A percentile compares a stretch with the other conserved stretches of the same genome.
Conservation (phyloP, 2,329 filamentous ascomycete species). For the Aspergillus alliaceus region DNA sequence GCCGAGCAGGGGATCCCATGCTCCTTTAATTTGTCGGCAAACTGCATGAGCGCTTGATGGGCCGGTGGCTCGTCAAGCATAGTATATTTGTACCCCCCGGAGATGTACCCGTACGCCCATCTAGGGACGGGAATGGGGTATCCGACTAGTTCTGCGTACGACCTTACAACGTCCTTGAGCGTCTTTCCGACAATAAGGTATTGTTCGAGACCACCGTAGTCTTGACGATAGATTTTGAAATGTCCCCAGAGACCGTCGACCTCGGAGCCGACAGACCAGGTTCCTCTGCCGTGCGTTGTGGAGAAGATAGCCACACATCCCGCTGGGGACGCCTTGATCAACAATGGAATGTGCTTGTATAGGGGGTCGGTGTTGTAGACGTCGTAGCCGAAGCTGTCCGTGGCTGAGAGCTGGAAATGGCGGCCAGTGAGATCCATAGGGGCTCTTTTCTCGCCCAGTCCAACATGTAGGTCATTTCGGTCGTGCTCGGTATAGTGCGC, state of each 20-base stretch:
- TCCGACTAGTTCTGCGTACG: conserved; percentile 67
- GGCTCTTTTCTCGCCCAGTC: conserved; percentile 70
- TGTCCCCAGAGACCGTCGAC: conserved; percentile 75
- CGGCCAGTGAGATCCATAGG: conserved; percentile 71
- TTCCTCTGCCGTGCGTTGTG: conserved; percentile 63
- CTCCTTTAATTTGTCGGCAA: conserved; percentile 61
- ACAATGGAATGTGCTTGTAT: conserved; percentile 73
- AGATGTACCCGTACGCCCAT: conserved; percentile 73
- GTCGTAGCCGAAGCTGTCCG: conserved; percentile 73
- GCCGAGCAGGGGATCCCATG: conserved; percentile 70
- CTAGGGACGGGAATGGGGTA: conserved; percentile 67
- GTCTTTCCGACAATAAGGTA: conserved; percentile 68
- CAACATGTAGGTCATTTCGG: conserved; percentile 64
- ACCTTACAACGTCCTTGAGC: conserved; percentile 63
- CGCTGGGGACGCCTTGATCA: conserved; percentile 65
- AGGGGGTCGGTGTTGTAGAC: conserved; percentile 69
- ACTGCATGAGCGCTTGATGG: conserved; percentile 58
- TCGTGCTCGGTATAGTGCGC: conserved; percentile 67
- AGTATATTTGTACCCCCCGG: conserved; percentile 65
- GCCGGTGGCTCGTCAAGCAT: conserved; percentile 58
- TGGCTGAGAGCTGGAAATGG: conserved; percentile 66
- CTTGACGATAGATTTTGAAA: conserved; percentile 73
- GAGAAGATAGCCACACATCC: conserved; percentile 70
- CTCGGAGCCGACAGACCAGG: conserved; percentile 67
- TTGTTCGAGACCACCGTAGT: conserved; percentile 70